Evolutionary conservation across 1,284 basidiomycete species (phyloP), one percentile per base, ranked within the genome.

Genomic region (Rhodotorula sp.): DNA sequence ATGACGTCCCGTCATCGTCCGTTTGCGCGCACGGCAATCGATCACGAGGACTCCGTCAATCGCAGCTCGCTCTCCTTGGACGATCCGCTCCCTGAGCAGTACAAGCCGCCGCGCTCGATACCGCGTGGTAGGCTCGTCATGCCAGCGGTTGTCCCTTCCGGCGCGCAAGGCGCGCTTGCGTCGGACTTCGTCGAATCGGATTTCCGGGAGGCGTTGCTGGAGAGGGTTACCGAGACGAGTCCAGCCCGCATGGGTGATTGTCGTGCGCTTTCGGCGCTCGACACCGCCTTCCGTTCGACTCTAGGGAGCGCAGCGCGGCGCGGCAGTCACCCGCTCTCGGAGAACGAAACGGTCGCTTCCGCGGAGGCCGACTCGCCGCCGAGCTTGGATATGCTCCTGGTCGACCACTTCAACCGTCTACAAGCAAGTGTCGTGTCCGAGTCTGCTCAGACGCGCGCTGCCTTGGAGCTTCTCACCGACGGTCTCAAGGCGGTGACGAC

Each of bases 21-120:
- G 57, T 14, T 31, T 28, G 28, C 26, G 23, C 34, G 55, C 55
- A 26, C 28, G 57, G 26, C 52, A 8, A 43, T 23, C 5, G 63
- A n/a, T 8, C 31, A n/a, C 14, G 31, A 21, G 4, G 66, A 60
- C 21, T 26, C 19, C 0, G 60, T 48, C 12, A 57, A 63, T 15
- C 49, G 43, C 21, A 68, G 67, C 57, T 45, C 59, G 21, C 16
- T 54, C 2, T 64, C 62, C 1, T n/a, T 58, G 45, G 69, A 70
- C 43, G 65, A 70, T 47, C 64, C 69, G 52, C 57, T 70, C 8
- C 69, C 69, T 0, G 61, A 62, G 48, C 69, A 70, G 52, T 70
- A 68, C 57, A 58, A 56, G 6, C 67, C 67, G 7, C 1, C 31
- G 2, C 62, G 52, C 1, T 38, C 50, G 8, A 38, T 28, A 7